Conservation (phyloP, 2,329 filamentous ascomycete species). For the Cladophialophora psammophila region DNA sequence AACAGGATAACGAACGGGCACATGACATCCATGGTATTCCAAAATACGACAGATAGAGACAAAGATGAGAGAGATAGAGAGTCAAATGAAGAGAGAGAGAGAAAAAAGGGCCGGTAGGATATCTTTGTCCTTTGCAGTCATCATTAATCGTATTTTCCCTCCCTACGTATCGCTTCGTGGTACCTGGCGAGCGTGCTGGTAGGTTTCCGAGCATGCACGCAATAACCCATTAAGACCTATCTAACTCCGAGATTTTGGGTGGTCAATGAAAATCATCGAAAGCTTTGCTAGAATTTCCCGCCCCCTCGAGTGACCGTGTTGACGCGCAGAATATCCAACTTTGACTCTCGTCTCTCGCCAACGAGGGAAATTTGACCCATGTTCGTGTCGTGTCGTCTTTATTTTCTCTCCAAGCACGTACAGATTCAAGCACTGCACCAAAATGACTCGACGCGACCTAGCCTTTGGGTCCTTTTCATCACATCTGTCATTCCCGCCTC, state of each 20-base stretch:
- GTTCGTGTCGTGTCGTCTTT: slow-evolving; percentile 1
- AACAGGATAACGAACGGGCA: neutral
- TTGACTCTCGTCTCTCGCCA: neutral
- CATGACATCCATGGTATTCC: neutral
- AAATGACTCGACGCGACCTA: neutral
- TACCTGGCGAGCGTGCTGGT: neutral
- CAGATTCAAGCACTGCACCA: neutral
- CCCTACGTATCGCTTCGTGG: neutral
- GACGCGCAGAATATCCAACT: neutral
- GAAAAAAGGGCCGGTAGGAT: neutral
- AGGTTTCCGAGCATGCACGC: neutral
- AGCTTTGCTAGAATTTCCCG: neutral
- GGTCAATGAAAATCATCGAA: neutral
- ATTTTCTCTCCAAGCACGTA: neutral
- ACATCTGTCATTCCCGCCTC: neutral
- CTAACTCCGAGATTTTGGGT: neutral
- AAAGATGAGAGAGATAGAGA: neutral
- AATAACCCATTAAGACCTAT: neutral
- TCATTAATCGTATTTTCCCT: slow-evolving; percentile 6
- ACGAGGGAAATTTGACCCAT: neutral
- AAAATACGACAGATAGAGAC: neutral
- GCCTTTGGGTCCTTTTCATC: neutral
- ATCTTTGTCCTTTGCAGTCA: neutral
- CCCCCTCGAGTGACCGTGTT: neutral
- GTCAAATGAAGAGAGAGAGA: neutral